Evolutionary conservation across 495 filamentous ascomycete species (phyloP).

Genomic region (Daldinia bambusicola): DNA sequence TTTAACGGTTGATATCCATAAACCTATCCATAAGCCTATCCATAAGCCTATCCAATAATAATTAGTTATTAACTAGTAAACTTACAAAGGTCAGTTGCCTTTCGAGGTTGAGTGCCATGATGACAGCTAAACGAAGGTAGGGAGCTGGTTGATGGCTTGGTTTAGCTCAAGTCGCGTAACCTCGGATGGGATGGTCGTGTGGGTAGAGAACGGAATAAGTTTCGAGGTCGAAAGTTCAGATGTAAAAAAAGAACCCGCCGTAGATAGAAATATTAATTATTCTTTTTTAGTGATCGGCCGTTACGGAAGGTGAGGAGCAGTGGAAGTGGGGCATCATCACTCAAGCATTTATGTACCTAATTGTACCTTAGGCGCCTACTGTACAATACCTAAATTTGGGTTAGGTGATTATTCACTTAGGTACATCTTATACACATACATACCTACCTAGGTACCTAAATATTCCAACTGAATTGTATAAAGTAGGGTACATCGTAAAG

Average conservation of each 20-base stretch:
- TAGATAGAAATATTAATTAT: slow-evolving; percentile 6
- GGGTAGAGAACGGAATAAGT: not conserved
- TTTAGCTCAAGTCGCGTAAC: slow-evolving; percentile 8
- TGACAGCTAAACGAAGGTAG: slow-evolving; percentile 5
- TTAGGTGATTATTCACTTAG: no score
- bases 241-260: not conserved
- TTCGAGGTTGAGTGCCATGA: slow-evolving; percentile 60
- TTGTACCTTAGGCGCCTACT: no score
- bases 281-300: slow-evolving; percentile 27
- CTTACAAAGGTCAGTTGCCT: slow-evolving; percentile 61
- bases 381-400: no score
- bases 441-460: no score
- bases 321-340: slow-evolving; percentile 20
- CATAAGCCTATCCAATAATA: no score
- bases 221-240: slow-evolving; percentile 7
- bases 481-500: slow-evolving; percentile 1
- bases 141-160: not conserved
- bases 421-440: no score
- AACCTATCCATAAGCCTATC: no score
- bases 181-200: not conserved
- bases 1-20: not conserved
- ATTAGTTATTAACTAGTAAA: not conserved
- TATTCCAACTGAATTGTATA: not conserved
- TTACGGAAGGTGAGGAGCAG: slow-evolving; percentile 26
- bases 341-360: no score